A percentile compares a stretch with the other conserved stretches of the same genome.
Conservation (phyloP, 2,329 filamentous ascomycete genomes). For the Arthrinium puccinioides region DNA sequence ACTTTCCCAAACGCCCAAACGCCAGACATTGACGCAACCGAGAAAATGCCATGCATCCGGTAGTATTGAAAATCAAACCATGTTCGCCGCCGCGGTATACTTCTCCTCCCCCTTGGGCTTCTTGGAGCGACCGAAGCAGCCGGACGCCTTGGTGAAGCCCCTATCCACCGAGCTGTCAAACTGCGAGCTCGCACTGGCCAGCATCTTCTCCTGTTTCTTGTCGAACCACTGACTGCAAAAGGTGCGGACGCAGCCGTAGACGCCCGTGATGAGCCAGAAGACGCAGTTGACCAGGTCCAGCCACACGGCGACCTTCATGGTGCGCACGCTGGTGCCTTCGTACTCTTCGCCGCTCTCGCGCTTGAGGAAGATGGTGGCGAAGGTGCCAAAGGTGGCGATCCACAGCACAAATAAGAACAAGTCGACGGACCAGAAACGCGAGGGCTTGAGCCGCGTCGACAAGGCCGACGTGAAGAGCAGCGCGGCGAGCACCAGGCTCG, state of each 20-base stretch:
- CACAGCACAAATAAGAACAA: constrained; percentile 40
- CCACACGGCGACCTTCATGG: constrained; percentile 69
- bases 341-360: constrained; percentile 45
- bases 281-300: constrained; percentile 60
- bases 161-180: too few species aligned
- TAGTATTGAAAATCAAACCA: too few species aligned
- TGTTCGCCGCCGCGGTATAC: too few species aligned
- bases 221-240: constrained; percentile 12
- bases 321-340: constrained; percentile 31
- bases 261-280: constrained; percentile 51
- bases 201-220: too few species aligned
- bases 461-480: constrained; percentile 19
- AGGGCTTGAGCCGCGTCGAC: constrained; percentile 24
- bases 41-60: too few species aligned
- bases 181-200: too few species aligned
- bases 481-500: constrained; percentile 34
- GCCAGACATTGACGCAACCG: too few species aligned
- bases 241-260: constrained; percentile 32
- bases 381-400: constrained; percentile 64
- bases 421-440: constrained; percentile 37
- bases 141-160: too few species aligned
- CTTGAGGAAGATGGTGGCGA: constrained; percentile 62
- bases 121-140: too few species aligned
- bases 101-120: too few species aligned
- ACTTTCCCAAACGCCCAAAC: too few species aligned